These are phyloP conservation scores for Naganishia liquefaciens DNA, from an alignment of 1,284 basidiomycete species.

Conservation along the genomic window DNA sequence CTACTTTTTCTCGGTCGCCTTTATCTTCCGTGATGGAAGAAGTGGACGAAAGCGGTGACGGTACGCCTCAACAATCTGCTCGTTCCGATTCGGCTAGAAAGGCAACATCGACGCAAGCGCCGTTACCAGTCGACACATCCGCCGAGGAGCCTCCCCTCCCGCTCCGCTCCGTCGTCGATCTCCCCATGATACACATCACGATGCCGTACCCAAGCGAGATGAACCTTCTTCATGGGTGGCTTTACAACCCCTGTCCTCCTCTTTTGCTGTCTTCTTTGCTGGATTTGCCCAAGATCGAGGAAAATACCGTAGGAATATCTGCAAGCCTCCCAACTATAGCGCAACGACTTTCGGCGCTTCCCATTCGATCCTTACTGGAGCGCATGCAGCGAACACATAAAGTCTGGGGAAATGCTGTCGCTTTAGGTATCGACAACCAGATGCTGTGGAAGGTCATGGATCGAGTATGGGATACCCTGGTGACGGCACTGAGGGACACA, in stretches of 20 bases:
- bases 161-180: conserved; percentile 1
- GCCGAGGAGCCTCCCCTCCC: neutral
- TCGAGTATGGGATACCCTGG: conserved; percentile 42
- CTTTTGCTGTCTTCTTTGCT: conserved; percentile 22
- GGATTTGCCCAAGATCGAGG: conserved; percentile 8
- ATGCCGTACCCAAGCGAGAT: conserved; percentile 28
- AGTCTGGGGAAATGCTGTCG: conserved; percentile 44
- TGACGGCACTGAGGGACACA: conserved; percentile 27
- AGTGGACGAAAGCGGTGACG: too few species aligned
- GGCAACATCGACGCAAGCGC: too few species aligned
- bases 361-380: conserved; percentile 37
- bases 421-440: conserved; percentile 42
- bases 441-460: conserved; percentile 44
- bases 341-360: conserved; percentile 19
- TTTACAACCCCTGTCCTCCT: conserved; percentile 29
- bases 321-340: neutral
- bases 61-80: too few species aligned
- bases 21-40: too few species aligned
- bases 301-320: neutral
- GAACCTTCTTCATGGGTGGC: conserved; percentile 26
- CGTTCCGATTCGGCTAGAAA: too few species aligned
- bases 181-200: conserved; percentile 30
- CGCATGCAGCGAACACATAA: conserved; percentile 43
- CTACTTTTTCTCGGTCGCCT: too few species aligned
- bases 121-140: too few species aligned